These are phyloP conservation scores for Phellinidium pouzarii DNA, from an alignment of 1,284 basidiomycete species.

Conservation along the genomic window DNA sequence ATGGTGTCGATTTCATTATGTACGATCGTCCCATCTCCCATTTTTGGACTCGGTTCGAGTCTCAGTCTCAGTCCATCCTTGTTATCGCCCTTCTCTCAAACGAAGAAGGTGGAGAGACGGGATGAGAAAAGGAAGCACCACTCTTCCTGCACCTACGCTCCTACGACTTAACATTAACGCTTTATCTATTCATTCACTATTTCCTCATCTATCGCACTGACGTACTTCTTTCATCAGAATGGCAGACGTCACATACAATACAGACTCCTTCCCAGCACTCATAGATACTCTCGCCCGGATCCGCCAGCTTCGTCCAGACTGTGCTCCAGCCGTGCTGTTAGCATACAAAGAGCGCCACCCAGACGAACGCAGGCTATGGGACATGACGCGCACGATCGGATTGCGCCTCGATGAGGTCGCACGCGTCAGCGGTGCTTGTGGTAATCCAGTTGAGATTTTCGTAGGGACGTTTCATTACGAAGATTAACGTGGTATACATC, in stretches of 20 bases:
- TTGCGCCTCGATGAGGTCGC: conserved; percentile 51
- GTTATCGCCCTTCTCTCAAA: neutral
- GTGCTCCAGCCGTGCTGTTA: conserved; percentile 49
- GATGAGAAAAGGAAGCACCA: too few species aligned
- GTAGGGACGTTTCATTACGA: conserved; percentile 26
- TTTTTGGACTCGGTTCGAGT: neutral
- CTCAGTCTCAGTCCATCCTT: neutral
- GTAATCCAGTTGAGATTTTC: conserved; percentile 70
- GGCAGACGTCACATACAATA: conserved; percentile 89
- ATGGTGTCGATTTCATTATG: conserved; percentile 52
- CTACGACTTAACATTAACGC: too few species aligned
- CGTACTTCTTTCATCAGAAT: conserved; percentile 42
- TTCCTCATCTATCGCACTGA: neutral
- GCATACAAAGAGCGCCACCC: conserved; percentile 81
- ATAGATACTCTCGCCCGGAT: conserved; percentile 48
- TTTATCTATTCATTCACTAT: neutral
- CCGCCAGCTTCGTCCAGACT: conserved; percentile 26
- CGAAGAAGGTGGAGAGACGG: too few species aligned
- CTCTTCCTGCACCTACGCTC: too few species aligned
- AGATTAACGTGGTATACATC: neutral
- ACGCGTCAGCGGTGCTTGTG: conserved; percentile 47
- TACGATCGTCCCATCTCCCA: conserved; percentile 25
- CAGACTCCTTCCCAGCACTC: conserved; percentile 69
- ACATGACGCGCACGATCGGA: conserved; percentile 42
- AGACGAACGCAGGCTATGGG: conserved; percentile 69